phyloP scores from a whole-genome alignment of 495 filamentous ascomycete genomes.

The Lasiosphaeriaceae sp. region DNA sequence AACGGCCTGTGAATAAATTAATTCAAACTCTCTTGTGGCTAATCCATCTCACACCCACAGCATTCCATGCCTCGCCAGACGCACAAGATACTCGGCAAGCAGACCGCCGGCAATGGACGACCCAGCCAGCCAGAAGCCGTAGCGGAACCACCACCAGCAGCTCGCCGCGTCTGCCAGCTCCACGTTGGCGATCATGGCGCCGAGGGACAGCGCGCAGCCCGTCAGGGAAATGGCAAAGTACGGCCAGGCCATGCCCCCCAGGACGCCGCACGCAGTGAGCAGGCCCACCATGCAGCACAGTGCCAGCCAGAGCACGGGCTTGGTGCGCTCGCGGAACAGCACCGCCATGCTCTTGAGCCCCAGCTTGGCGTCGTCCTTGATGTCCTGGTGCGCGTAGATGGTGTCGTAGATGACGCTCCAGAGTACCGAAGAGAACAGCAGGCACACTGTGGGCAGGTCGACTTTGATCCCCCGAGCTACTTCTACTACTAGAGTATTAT shows the following conservation, averaged over 20 bases:
- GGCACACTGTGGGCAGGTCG: slow-evolving; percentile 14
- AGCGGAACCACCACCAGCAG: slow-evolving; percentile 40
- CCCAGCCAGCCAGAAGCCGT: slow-evolving; percentile 35
- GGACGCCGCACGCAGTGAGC: slow-evolving; percentile 21
- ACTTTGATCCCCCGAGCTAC: too few species aligned
- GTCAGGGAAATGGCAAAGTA: slow-evolving; percentile 27
- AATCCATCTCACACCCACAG: too few species aligned
- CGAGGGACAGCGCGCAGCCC: slow-evolving; percentile 27
- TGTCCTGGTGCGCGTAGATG: slow-evolving; percentile 42
- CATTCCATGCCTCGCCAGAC: too few species aligned
- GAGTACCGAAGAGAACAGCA: slow-evolving; percentile 24
- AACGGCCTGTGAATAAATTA: too few species aligned
- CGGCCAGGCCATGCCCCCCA: slow-evolving; percentile 19
- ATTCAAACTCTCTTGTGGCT: too few species aligned
- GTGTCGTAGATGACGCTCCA: slow-evolving; percentile 42
- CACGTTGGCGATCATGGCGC: slow-evolving; percentile 35
- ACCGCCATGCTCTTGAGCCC: slow-evolving; percentile 39
- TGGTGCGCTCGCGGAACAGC: slow-evolving; percentile 29
- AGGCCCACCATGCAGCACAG: slow-evolving; percentile 23
- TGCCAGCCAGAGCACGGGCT: slow-evolving; percentile 23
- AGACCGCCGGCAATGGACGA: slow-evolving; percentile 28
- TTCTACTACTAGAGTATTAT: too few species aligned
- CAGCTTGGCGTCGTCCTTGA: slow-evolving; percentile 32
- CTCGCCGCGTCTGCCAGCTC: slow-evolving; percentile 32
- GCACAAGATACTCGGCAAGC: slow-evolving; percentile 24